phyloP scores from a whole-genome alignment of 192 early-diverging fungal genomes.

The Entrophospora sp. region DNA sequence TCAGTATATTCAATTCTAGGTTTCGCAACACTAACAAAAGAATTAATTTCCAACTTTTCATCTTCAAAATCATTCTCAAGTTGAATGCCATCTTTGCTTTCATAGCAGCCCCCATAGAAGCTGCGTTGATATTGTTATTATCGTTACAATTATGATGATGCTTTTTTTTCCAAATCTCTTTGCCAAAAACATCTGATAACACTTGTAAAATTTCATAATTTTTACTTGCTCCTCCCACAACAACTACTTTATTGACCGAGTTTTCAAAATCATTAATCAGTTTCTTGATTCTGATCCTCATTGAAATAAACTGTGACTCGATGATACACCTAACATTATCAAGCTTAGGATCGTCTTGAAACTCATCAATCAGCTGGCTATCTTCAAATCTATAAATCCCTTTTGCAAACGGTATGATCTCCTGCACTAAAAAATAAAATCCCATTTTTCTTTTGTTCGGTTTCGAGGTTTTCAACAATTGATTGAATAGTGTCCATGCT shows the following conservation, averaged over 20 bases:
- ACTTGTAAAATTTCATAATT: conserved; percentile 51
- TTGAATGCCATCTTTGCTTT: conserved; percentile 28
- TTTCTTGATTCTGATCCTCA: conserved; percentile 44
- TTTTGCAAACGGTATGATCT: conserved; percentile 66
- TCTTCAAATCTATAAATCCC: conserved; percentile 57
- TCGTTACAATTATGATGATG: no score
- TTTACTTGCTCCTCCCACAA: conserved; percentile 63
- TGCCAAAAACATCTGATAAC: conserved; percentile 64
- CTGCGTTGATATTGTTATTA: conserved; percentile 37
- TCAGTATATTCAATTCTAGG: not conserved
- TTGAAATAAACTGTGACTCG: conserved; percentile 67
- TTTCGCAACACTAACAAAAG: not conserved
- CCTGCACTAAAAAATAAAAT: conserved; percentile 65
- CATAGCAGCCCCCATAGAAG: conserved; percentile 51
- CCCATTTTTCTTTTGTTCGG: conserved; percentile 31
- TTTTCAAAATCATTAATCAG: conserved; percentile 18
- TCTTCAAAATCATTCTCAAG: not conserved
- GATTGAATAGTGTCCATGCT: conserved; percentile 17
- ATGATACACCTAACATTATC: conserved; percentile 56
- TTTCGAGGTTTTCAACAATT: conserved; percentile 20
- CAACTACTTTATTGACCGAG: conserved; percentile 36
- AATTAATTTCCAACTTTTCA: not conserved
- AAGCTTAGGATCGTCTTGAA: conserved; percentile 5
- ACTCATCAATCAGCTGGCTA: conserved; percentile 31
- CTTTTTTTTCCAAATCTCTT: conserved; percentile 41